Evolutionary conservation across 2,329 filamentous ascomycete species (phyloP), one percentile per base, ranked within the genome.

Genomic region (Rhinocladiella similis): DNA sequence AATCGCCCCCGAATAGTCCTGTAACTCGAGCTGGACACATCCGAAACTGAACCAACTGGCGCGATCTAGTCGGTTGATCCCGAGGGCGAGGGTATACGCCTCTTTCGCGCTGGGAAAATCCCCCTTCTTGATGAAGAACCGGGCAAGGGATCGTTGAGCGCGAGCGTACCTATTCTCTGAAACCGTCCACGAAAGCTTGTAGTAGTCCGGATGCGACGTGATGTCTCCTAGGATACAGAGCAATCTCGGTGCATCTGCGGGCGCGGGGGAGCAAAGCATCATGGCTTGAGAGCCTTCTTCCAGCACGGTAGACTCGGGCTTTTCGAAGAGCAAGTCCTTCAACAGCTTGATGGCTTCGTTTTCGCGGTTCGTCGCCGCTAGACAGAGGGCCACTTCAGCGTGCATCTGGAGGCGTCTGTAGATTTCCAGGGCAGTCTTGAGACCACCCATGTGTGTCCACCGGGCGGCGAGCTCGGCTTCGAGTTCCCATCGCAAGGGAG

Each of bases 171-270:
- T 84, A 47, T 85, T 73, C 1, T 86, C 86, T 0, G 92, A 97
- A 1, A 96, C 83, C 18, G 87, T 83, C 94, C 94, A 99, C 0
- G 93, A 91, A 13, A 87, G 88, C 62, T 90, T 83, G 74, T 95
- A 99, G 75, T 63, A 92, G 84, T 9, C 75, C 0, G 87, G 80
- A 9, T 94, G 83, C 19, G 85, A 79, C 63, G 96, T 90, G 14
- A 99, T 81, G 65, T 99, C 94, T 16, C 93, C 94, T 1, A 99
- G 78, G 55, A 99, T 97, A 69, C 93, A 97, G 77, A 92, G 93
- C 4, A 97, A 76, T 0, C 94, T 84, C 0, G 94, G 89, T 1
- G 93, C 90, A 68, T 97, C 90, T 1, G 88, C 81, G 19, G 58
- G 59, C 0, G 91, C 91, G 0, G 89, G 76, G 0, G 90, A 88